phyloP scores from a whole-genome alignment of 345 rosid genomes.

The Barbarea vulgaris region DNA sequence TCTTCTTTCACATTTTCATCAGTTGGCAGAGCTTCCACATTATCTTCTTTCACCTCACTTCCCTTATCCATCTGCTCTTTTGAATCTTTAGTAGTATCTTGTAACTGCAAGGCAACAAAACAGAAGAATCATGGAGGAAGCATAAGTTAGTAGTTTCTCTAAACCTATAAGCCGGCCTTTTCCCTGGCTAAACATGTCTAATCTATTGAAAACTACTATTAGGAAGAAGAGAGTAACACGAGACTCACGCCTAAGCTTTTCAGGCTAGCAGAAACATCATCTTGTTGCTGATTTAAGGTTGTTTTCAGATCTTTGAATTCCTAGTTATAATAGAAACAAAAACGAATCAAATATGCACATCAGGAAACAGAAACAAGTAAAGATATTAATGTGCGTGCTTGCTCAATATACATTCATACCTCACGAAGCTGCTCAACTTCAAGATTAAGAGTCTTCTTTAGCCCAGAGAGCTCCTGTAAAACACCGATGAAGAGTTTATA shows the following conservation, averaged over 20 bases:
- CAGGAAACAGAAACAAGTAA: neutral
- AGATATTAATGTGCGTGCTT: neutral
- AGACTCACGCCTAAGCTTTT: constrained; percentile 64
- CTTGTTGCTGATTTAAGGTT: constrained; percentile 83
- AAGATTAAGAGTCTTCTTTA: constrained; percentile 66
- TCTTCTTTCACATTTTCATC: constrained; percentile 36
- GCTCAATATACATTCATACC: constrained; percentile 23
- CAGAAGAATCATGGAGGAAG: constrained; percentile 14
- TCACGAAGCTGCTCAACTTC: constrained; percentile 79
- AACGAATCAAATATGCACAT: neutral
- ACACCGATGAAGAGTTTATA: neutral
- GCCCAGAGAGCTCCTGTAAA: constrained; percentile 71
- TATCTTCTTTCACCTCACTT: constrained; percentile 41
- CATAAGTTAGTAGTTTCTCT: neutral
- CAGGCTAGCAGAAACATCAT: constrained; percentile 68
- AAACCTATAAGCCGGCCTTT: neutral
- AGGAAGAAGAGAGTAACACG: constrained; percentile 3
- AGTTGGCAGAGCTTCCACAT: constrained; percentile 23
- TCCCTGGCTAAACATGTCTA: neutral
- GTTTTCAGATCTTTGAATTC: constrained; percentile 76
- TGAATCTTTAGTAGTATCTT: constrained; percentile 56
- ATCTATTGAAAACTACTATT: neutral
- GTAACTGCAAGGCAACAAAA: constrained; percentile 47
- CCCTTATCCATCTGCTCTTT: constrained; percentile 43
- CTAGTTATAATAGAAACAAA: constrained; percentile 34